Percentiles rank a stretch among this genome's conserved stretches.
Evolutionary conservation across 768 basidiomycete genomes (phyloP).

Genomic region (Neoboletus magnificus): DNA sequence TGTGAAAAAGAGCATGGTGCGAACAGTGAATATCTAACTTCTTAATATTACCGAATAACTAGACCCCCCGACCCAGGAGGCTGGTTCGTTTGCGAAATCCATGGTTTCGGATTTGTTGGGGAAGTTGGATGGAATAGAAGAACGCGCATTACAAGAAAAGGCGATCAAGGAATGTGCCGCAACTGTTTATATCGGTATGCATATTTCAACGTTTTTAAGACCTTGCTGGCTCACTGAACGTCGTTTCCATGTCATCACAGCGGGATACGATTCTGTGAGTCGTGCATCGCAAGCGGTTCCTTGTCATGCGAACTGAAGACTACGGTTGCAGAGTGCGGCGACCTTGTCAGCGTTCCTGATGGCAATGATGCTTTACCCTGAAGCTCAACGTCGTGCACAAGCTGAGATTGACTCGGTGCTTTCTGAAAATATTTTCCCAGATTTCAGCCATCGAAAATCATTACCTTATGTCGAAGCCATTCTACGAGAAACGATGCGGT

Average conservation of each 20-base stretch:
- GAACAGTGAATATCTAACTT: neutral
- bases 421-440: conserved; percentile 14
- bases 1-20: conserved; percentile 24
- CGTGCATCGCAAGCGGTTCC: neutral
- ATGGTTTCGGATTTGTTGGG: conserved; percentile 30
- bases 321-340: conserved; percentile 17
- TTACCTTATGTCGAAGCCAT: conserved; percentile 30
- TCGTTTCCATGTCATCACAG: conserved; percentile 4
- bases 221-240: neutral
- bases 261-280: conserved; percentile 28
- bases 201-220: neutral
- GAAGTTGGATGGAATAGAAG: conserved; percentile 15
- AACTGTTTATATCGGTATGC: conserved; percentile 30
- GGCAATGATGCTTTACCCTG: conserved; percentile 31
- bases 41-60: neutral
- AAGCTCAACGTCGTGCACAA: conserved; percentile 29
- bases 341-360: conserved; percentile 25
- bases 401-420: conserved; percentile 28
- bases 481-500: conserved; percentile 32
- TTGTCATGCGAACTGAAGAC: neutral
- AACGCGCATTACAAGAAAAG: conserved; percentile 18
- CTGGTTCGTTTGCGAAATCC: conserved; percentile 24
- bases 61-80: conserved; percentile 14
- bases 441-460: conserved; percentile 24
- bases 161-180: conserved; percentile 28